Percentiles rank a stretch among this genome's conserved stretches.
phyloP scores from a whole-genome alignment of 257 asterid genomes.

The Rubia yunnanensis region DNA sequence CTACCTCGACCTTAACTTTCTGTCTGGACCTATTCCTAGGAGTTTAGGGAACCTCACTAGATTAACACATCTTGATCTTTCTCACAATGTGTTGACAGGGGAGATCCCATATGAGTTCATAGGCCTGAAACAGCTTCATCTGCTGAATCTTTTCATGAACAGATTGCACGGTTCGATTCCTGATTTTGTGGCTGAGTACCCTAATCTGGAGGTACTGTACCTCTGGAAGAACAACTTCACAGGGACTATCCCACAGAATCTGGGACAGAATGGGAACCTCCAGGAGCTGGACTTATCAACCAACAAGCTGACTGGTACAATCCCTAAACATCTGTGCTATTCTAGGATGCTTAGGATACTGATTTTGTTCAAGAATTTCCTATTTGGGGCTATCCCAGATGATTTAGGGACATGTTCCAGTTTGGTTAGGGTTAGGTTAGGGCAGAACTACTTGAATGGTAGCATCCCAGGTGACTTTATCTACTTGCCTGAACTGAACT shows the following conservation, averaged over 20 bases:
- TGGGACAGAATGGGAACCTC: slow-evolving; percentile 56
- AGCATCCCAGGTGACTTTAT: slow-evolving; percentile 69
- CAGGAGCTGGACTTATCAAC: slow-evolving; percentile 72
- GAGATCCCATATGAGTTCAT: slow-evolving; percentile 76
- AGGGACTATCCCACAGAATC: slow-evolving; percentile 56
- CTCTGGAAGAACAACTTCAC: slow-evolving; percentile 97
- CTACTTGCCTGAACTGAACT: slow-evolving; percentile 69
- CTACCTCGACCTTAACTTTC: slow-evolving; percentile 51
- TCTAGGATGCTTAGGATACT: slow-evolving; percentile 49
- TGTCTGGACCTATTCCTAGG: slow-evolving; percentile 64
- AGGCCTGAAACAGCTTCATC: slow-evolving; percentile 42
- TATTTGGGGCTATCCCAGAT: slow-evolving; percentile 72
- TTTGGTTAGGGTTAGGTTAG: slow-evolving; percentile 80
- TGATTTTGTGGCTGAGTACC: slow-evolving; percentile 57
- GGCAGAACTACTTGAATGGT: slow-evolving; percentile 75
- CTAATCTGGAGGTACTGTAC: slow-evolving; percentile 52
- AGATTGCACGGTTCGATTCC: slow-evolving; percentile 80
- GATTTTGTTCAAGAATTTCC: slow-evolving; percentile 59
- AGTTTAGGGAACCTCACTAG: slow-evolving; percentile 71
- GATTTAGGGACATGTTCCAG: slow-evolving; percentile 59
- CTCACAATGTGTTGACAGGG: slow-evolving; percentile 59
- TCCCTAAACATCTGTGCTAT: slow-evolving; percentile 57
- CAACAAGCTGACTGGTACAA: slow-evolving; percentile 85
- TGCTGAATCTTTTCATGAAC: slow-evolving; percentile 74
- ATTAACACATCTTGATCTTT: slow-evolving; percentile 69